Conservation (phyloP, 345 rosid species). For the Triadica sebifera region DNA sequence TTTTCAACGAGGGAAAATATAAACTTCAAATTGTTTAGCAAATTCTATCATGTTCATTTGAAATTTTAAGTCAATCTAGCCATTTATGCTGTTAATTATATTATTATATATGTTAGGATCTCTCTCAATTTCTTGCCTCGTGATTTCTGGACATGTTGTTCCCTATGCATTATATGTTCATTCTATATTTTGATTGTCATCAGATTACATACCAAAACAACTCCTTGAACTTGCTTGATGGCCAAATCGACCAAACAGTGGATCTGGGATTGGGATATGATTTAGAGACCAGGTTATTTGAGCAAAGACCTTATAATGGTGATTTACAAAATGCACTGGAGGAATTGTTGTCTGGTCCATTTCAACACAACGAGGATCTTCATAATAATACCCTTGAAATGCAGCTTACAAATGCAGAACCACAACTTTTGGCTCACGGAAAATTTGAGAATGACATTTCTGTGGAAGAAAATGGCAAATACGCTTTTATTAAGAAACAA, state of each 20-base stretch:
- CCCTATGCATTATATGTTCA: conserved; percentile 5
- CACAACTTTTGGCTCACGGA: conserved; percentile 26
- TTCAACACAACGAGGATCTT: conserved; percentile 39
- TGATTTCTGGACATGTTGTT: not conserved
- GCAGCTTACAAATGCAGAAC: conserved; percentile 35
- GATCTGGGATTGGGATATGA: conserved; percentile 48
- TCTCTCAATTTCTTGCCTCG: not conserved
- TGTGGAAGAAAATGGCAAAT: conserved; percentile 46
- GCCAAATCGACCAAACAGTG: conserved; percentile 38
- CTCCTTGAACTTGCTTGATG: conserved; percentile 27
- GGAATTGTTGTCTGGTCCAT: conserved; percentile 33
- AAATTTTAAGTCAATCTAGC: not conserved
- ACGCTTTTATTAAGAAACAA: conserved; percentile 38
- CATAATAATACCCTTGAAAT: conserved; percentile 29
- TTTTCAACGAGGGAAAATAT: too few species aligned
- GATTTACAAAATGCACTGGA: conserved; percentile 31
- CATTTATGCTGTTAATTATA: not conserved
- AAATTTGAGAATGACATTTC: conserved; percentile 41
- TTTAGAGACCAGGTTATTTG: conserved; percentile 41
- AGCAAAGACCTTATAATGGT: conserved; percentile 40
- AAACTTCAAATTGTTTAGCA: too few species aligned
- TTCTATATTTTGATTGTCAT: conserved; percentile 23
- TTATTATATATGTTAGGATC: not conserved
- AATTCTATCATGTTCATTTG: too few species aligned
- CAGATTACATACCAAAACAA: conserved; percentile 45